Conservation (phyloP, 2,329 filamentous ascomycete genomes). For the Hypoxylon sp. region DNA sequence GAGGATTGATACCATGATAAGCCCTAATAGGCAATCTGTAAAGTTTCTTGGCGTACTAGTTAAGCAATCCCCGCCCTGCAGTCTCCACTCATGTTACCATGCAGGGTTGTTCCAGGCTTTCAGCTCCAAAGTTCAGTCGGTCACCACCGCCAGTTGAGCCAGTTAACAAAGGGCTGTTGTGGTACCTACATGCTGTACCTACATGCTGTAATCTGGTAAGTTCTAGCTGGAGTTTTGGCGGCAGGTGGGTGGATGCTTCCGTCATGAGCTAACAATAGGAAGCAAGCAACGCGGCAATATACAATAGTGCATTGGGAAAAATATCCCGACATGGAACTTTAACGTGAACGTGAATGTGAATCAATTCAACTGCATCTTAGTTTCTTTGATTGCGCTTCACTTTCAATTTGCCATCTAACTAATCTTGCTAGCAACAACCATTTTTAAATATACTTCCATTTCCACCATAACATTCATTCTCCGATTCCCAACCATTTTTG, state of each 20-base stretch:
- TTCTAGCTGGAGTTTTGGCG: too few species aligned
- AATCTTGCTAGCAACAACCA: neutral
- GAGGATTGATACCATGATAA: slow-evolving; percentile 27
- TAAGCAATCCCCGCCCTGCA: neutral
- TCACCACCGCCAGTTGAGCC: neutral
- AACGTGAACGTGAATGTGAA: too few species aligned
- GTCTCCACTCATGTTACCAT: neutral
- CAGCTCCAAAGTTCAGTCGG: neutral
- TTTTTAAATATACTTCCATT: neutral
- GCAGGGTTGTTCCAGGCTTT: slow-evolving; percentile 1
- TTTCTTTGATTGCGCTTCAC: slow-evolving; percentile 4
- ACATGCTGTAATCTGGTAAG: slow-evolving; percentile 3
- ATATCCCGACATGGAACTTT: slow-evolving; percentile 15
- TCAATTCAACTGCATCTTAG: neutral
- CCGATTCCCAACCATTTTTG: slow-evolving; percentile 10
- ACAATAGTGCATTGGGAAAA: slow-evolving; percentile 15
- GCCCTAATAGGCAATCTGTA: slow-evolving; percentile 23
- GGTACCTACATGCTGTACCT: slow-evolving; percentile 1
- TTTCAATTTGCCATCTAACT: neutral
- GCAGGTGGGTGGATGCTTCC: slow-evolving; percentile 32
- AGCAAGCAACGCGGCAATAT: slow-evolving; percentile 23
- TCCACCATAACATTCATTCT: slow-evolving; percentile 12
- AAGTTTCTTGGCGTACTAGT: slow-evolving; percentile 8
- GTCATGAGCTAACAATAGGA: slow-evolving; percentile 27
- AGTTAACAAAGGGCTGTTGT: neutral